Conservation (phyloP, 257 asterid genomes). For the Plantago major region DNA sequence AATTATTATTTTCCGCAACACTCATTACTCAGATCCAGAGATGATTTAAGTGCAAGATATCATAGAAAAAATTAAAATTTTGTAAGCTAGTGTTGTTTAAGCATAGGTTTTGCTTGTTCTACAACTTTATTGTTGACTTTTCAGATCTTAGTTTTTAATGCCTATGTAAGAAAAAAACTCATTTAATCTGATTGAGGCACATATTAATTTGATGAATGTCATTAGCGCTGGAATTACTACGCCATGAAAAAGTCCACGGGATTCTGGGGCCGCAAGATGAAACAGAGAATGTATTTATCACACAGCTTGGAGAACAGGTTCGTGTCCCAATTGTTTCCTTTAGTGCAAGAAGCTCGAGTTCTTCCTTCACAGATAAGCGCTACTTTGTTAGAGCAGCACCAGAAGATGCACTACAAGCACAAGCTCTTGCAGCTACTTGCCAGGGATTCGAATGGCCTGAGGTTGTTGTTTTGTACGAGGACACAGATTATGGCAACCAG, state of each 20-base stretch:
- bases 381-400: background rate
- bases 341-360: background rate
- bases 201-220: background rate
- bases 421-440: constrained; percentile 37
- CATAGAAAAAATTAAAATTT: too few species aligned
- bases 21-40: too few species aligned
- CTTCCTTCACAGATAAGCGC: background rate
- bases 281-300: background rate
- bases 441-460: constrained; percentile 34
- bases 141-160: too few species aligned
- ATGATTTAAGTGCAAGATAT: too few species aligned
- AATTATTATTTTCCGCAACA: too few species aligned
- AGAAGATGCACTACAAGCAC: constrained; percentile 15
- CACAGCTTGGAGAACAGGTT: background rate
- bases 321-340: background rate
- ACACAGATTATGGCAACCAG: constrained; percentile 27
- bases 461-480: constrained; percentile 33
- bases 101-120: too few species aligned
- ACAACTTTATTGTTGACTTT: too few species aligned
- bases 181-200: too few species aligned
- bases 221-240: background rate
- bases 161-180: too few species aligned
- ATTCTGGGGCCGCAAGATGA: background rate
- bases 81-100: too few species aligned
- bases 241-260: background rate